phyloP scores from a whole-genome alignment of 306 rosid genomes.

The Psophocarpus tetragonolobus region DNA sequence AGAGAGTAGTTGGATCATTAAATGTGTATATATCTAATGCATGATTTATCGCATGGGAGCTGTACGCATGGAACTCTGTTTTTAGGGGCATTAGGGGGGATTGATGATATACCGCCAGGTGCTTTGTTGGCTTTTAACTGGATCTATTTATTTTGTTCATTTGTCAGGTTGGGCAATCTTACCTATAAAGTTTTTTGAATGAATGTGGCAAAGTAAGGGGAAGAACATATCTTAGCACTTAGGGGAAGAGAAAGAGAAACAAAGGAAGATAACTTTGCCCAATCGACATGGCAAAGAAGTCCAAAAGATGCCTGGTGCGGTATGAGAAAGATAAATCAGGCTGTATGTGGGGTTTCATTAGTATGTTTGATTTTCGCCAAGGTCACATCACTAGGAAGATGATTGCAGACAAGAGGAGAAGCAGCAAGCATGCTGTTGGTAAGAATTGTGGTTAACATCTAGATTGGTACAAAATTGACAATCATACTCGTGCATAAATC shows the following conservation, averaged over 20 bases:
- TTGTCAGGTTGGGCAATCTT: constrained; percentile 38
- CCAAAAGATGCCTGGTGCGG: constrained; percentile 68
- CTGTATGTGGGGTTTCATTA: constrained; percentile 98
- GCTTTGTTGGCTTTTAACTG: constrained; percentile 8
- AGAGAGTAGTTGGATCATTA: background rate
- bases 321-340: constrained; percentile 90
- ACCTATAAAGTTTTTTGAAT: constrained; percentile 33
- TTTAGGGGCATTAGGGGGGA: constrained; percentile 4
- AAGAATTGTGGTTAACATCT: constrained; percentile 40
- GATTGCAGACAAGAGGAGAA: constrained; percentile 74
- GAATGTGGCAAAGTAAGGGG: constrained; percentile 10
- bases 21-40: constrained; percentile 7
- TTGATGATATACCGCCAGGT: background rate
- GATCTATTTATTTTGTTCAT: constrained; percentile 36
- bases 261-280: constrained; percentile 21
- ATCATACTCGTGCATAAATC: constrained; percentile 8
- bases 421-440: constrained; percentile 66
- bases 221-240: constrained; percentile 22
- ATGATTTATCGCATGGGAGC: constrained; percentile 9
- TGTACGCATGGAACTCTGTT: constrained; percentile 7
- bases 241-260: background rate
- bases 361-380: constrained; percentile 90
- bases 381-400: constrained; percentile 72
- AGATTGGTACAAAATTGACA: constrained; percentile 11
- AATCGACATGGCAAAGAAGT: constrained; percentile 69